phyloP scores from a whole-genome alignment of 2,329 filamentous ascomycete genomes.

The Aspergillus sp. region DNA sequence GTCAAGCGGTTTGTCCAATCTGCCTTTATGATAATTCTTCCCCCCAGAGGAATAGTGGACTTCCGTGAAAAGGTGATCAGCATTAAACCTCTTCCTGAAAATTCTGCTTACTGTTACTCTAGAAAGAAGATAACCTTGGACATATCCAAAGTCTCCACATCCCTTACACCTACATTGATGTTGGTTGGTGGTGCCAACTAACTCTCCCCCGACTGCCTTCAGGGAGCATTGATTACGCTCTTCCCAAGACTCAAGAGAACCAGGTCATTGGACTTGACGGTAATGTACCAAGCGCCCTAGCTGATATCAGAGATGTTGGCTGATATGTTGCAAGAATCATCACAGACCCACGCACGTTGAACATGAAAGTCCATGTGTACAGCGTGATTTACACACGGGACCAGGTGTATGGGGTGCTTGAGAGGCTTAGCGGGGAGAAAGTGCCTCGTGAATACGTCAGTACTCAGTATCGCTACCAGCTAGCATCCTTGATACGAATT shows the following conservation, averaged over 20 bases:
- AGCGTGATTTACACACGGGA: slow-evolving; percentile 43
- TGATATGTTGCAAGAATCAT: slow-evolving; percentile 49
- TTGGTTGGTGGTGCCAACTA: slow-evolving; percentile 53
- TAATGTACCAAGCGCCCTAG: slow-evolving; percentile 33
- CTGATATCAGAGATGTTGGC: slow-evolving; percentile 51
- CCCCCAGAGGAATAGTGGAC: too few relatives aligned
- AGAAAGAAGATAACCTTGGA: slow-evolving; percentile 48
- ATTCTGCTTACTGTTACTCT: neutral
- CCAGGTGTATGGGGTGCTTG: slow-evolving; percentile 32
- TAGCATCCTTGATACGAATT: too few relatives aligned
- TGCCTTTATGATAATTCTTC: too few relatives aligned
- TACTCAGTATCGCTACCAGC: too few relatives aligned
- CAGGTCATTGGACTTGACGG: neutral
- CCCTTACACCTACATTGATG: slow-evolving; percentile 53
- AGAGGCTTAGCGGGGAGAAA: neutral
- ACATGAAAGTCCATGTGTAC: slow-evolving; percentile 43
- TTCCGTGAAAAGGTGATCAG: too few relatives aligned
- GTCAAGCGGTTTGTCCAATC: too few relatives aligned
- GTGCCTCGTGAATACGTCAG: neutral
- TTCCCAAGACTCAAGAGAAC: slow-evolving; percentile 7
- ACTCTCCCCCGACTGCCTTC: slow-evolving; percentile 24
- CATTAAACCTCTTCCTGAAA: slow-evolving; percentile 48
- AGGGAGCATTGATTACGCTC: slow-evolving; percentile 39
- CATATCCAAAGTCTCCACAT: slow-evolving; percentile 43
- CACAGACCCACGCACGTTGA: slow-evolving; percentile 50